phyloP scores from a whole-genome alignment of 345 rosid genomes.

The Eutrema japonicum region DNA sequence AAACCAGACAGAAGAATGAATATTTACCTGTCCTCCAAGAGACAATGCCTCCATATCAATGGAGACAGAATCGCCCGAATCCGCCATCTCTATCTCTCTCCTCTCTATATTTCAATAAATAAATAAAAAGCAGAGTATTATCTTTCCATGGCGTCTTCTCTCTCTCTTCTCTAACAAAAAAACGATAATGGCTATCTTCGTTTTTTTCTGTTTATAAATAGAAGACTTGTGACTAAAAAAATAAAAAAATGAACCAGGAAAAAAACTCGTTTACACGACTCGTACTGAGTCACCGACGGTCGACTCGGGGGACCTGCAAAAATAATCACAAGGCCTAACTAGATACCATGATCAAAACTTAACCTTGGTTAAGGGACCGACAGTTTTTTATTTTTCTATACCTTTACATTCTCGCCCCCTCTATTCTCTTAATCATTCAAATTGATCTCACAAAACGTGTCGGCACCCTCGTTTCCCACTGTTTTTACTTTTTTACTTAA shows the following conservation, averaged over 20 bases:
- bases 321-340: conserved; percentile 44
- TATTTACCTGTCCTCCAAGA: conserved; percentile 71
- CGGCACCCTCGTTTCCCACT: conserved; percentile 32
- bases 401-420: conserved; percentile 48
- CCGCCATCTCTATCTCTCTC: conserved; percentile 56
- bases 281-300: conserved; percentile 88
- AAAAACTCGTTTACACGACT: conserved; percentile 47
- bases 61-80: conserved; percentile 90
- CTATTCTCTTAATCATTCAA: background rate
- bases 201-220: conserved; percentile 44
- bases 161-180: conserved; percentile 37
- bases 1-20: background rate
- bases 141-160: conserved; percentile 40
- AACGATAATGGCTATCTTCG: conserved; percentile 30
- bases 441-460: conserved; percentile 19
- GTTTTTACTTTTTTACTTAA: background rate
- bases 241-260: background rate
- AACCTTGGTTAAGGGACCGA: conserved; percentile 70
- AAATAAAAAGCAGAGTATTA: conserved; percentile 30
- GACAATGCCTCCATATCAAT: conserved; percentile 77
- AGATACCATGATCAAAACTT: conserved; percentile 47
- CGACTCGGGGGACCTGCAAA: conserved; percentile 40
- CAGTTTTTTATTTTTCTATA: conserved; percentile 42
- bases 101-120: conserved; percentile 12
- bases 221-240: conserved; percentile 22